Evolutionary conservation across 495 filamentous ascomycete species (phyloP), one percentile per base, ranked within the genome.

Genomic region (Bryoglossum gracile): DNA sequence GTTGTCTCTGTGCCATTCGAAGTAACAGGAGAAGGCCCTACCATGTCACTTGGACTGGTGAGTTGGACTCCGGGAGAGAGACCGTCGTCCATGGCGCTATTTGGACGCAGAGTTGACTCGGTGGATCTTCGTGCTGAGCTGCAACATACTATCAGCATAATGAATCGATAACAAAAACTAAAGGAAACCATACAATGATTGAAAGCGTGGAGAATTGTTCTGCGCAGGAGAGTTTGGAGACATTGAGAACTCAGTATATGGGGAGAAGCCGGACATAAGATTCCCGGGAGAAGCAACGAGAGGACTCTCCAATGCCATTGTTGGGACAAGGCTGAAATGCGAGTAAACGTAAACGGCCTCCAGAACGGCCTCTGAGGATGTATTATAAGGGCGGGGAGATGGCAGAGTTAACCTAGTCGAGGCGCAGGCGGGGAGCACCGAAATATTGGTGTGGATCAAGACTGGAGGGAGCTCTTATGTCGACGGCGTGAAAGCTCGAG

Each of bases 11-110:
- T 86, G 37, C 82, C 83, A 57, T 82, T 84, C 21, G 83, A 87
- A 33, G 84, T 86, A 14, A 86, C 83, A 28, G 84, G 84, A 22
- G 84, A 89, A 17, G 84, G 84, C 40, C 84, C 83, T 49, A 82
- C 75, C 47, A 78, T 73, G 51, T 81, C 76, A 55, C 69, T 73
- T 28, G 75, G 73, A 36, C 49, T 56, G 18, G 58, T 59, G 34
- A 62, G 47, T 8, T 63, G 17, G 23, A 26, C 1, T 18, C 38
- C 56, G 24, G 53, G 45, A 21, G 50, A 57, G 0, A 48, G 34
- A 14, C 47, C 42, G 38, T 38, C 39, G 0, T 58, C 55, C 19
- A 51, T 56, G 63, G 55, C 56, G 24, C 54, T 48, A 11, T 58
- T 62, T 54, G 24, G 61, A 33, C 53, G 56, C 41, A 32, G 22